Evolutionary conservation across 2,329 filamentous ascomycete species (phyloP).

Genomic region (Talaromyces sp.): DNA sequence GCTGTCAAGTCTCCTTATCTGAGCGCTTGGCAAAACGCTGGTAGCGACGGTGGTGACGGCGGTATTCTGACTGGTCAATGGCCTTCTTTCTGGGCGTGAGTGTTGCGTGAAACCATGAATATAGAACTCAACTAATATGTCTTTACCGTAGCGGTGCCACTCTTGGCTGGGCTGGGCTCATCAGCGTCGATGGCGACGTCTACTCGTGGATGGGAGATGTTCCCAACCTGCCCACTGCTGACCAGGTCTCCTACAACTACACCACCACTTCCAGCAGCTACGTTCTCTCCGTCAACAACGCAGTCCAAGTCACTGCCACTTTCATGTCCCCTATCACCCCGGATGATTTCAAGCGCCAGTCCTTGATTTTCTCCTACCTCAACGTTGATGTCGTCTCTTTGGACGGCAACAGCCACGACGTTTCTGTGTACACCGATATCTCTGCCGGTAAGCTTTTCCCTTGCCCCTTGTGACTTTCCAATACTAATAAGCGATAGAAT

Average conservation of each 20-base stretch:
- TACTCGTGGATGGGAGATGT: conserved; percentile 63
- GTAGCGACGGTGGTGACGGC: conserved; percentile 56
- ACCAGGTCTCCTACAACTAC: conserved; percentile 61
- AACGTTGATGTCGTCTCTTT: conserved; percentile 56
- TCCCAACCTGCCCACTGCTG: conserved; percentile 41
- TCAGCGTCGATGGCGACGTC: conserved; percentile 59
- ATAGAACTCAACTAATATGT: conserved; percentile 12
- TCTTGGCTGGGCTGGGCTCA: conserved; percentile 62
- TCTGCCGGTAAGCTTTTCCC: conserved; percentile 49
- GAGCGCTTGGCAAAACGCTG: conserved; percentile 62
- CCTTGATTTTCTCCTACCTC: conserved; percentile 65
- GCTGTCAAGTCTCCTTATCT: conserved; percentile 72
- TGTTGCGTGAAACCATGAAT: conserved; percentile 11
- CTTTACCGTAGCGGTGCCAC: conserved; percentile 42
- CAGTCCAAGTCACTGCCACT: conserved; percentile 59
- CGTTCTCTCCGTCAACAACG: conserved; percentile 56
- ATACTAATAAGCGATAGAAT: conserved; percentile 48
- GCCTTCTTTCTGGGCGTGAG: conserved; percentile 64
- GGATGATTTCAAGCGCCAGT: conserved; percentile 60
- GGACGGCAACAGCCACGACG: conserved; percentile 57
- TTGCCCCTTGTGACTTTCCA: background rate
- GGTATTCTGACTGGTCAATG: conserved; percentile 64
- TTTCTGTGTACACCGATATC: conserved; percentile 68
- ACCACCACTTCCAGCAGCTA: conserved; percentile 69
- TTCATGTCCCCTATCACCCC: conserved; percentile 68